A percentile compares a stretch with the other conserved stretches of the same genome.
These are phyloP conservation scores for Pythium volutum DNA, from an alignment of 352 stramenopile species.

Conservation along the genomic window DNA sequence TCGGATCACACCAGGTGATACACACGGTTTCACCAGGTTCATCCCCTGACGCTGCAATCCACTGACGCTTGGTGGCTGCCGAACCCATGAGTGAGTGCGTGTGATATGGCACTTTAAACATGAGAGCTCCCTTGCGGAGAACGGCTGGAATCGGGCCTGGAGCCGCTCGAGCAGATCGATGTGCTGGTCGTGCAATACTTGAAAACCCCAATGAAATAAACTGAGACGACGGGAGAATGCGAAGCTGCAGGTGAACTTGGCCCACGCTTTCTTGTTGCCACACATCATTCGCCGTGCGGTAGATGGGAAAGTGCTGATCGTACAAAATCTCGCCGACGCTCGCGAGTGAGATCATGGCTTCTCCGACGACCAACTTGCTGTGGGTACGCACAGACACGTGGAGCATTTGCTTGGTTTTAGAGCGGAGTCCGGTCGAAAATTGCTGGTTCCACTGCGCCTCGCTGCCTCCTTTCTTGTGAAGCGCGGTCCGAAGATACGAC, in stretches of 20 bases:
- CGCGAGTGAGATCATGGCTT: conserved; percentile 43
- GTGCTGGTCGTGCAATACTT: background rate
- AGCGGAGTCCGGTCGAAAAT: conserved; percentile 53
- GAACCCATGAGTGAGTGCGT: conserved; percentile 36
- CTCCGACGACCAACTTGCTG: conserved; percentile 64
- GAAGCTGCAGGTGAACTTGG: conserved; percentile 67
- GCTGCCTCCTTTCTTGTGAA: conserved; percentile 81
- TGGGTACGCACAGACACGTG: conserved; percentile 57
- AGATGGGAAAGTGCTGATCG: conserved; percentile 66
- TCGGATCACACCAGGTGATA: conserved; percentile 74
- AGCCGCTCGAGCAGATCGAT: background rate
- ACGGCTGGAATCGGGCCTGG: conserved; percentile 30
- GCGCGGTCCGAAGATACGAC: conserved; percentile 44
- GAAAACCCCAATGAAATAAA: background rate
- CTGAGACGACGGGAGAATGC: conserved; percentile 43
- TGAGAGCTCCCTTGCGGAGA: conserved; percentile 54
- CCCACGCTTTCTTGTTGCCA: conserved; percentile 31
- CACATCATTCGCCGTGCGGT: conserved; percentile 21
- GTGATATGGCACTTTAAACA: conserved; percentile 83
- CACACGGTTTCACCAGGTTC: conserved; percentile 26
- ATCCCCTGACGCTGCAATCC: conserved; percentile 44
- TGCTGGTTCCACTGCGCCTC: conserved; percentile 85
- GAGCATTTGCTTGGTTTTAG: conserved; percentile 50
- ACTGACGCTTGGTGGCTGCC: conserved; percentile 45
- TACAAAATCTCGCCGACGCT: conserved; percentile 48